Evolutionary conservation across 495 filamentous ascomycete species (phyloP).

Genomic region (Penicillium lividum): DNA sequence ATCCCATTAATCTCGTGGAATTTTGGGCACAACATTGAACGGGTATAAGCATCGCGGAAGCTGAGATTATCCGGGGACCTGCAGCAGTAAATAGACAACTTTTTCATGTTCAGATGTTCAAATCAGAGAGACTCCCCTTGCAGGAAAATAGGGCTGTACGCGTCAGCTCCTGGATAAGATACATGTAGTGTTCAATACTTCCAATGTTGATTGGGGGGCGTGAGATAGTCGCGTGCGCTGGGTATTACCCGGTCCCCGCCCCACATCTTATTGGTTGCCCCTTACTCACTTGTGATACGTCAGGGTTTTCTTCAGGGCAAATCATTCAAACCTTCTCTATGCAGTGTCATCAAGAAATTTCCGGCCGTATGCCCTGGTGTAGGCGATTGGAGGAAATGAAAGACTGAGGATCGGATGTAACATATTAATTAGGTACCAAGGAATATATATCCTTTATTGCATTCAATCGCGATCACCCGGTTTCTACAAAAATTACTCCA

Average conservation of each 20-base stretch:
- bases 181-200: background rate
- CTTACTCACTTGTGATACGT: constrained; percentile 10
- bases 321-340: background rate
- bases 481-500: background rate
- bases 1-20: background rate
- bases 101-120: constrained; percentile 5
- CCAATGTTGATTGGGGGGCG: background rate
- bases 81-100: constrained; percentile 14
- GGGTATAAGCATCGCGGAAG: background rate
- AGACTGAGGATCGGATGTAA: constrained; percentile 3
- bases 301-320: background rate
- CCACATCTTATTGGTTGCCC: constrained; percentile 8
- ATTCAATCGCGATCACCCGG: background rate
- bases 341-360: background rate
- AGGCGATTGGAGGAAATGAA: background rate
- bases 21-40: background rate
- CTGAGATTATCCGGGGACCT: constrained; percentile 15
- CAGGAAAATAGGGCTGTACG: constrained; percentile 13
- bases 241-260: constrained; percentile 10
- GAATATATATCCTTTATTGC: background rate
- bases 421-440: background rate
- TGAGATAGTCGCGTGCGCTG: constrained; percentile 5
- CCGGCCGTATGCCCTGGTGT: background rate
- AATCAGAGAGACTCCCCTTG: constrained; percentile 29
- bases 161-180: constrained; percentile 10